A percentile compares a stretch with the other conserved stretches of the same genome.
phyloP scores from a whole-genome alignment of 2,329 filamentous ascomycete genomes.

The Tricladium varicosporioides region DNA sequence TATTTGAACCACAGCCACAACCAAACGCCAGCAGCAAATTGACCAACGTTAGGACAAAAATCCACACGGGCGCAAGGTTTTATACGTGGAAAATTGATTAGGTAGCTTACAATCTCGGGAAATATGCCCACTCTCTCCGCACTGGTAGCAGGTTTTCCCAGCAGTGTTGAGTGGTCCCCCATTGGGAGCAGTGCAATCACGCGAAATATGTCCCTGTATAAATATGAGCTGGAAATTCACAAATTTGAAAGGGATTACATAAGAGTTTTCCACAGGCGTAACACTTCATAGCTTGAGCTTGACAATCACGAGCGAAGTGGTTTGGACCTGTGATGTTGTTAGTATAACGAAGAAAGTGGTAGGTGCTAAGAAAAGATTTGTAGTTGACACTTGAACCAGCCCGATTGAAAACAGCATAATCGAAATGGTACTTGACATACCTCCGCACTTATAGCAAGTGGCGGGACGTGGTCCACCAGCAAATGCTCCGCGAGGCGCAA shows the following conservation, averaged over 20 bases:
- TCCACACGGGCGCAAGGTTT: neutral
- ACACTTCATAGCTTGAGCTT: conserved; percentile 83
- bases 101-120: conserved; percentile 63
- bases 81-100: neutral
- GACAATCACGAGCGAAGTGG: conserved; percentile 96
- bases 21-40: too few relatives aligned
- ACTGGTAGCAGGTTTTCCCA: conserved; percentile 98
- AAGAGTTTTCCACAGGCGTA: conserved; percentile 71
- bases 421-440: too few relatives aligned
- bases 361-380: too few relatives aligned
- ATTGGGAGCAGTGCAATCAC: conserved; percentile 93
- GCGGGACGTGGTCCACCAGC: conserved; percentile 65
- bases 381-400: too few relatives aligned
- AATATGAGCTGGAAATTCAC: too few relatives aligned
- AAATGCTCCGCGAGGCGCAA: conserved; percentile 71
- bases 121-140: conserved; percentile 93
- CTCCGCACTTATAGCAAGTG: conserved; percentile 73
- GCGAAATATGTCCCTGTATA: neutral
- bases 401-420: too few relatives aligned
- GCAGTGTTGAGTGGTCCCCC: conserved; percentile 93
- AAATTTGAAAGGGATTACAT: conserved; percentile 28
- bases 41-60: too few relatives aligned
- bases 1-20: neutral
- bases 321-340: conserved; percentile 60
- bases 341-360: too few relatives aligned